Base-by-base conservation (phyloP, 495 filamentous ascomycete species). In the Recurvomyces mirabilis region DNA sequence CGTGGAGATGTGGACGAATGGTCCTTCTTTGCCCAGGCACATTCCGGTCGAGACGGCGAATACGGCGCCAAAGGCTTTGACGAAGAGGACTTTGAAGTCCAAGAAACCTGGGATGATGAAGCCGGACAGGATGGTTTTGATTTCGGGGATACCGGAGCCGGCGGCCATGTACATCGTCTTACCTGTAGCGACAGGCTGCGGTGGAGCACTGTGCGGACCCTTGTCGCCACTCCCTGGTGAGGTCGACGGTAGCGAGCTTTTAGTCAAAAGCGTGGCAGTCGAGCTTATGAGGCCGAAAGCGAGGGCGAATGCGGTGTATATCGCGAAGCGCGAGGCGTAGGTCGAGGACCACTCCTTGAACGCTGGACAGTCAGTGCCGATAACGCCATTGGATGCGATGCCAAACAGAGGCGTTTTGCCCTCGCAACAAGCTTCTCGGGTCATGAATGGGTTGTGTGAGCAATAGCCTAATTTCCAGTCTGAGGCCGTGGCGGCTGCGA, bases 1-100 rank as follows among this genome's bases (percentile, higher is more conserved):
- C 2, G 71, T 69, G 5, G 68, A 69, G 14, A 77, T 77, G 49
- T 77, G 73, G 1, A 77, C 73, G 44, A 77, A 77, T 1, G 73
- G 73, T 0, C 73, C 73, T 63, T 76, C 73, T 61, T 76, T 77
- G 1, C 73, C 73, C 17, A 76, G 57, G 50, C 69, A 75, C 69
- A 77, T 70, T 10, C 71, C 71, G 12, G 71, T 73, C 1, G 72
- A 60, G 1, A 77, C 73, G 0, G 72, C 72, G 41, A 77, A 74
- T 29, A 69, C 56, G 17, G 71, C 64, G 14, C 73, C 73, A n/a
- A 75, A 59, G 5, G 66, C 73, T 59, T 77, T 76, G 32, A 75
- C 64, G 21, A 70, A 19, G 15, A 77, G 63, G 14, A 77, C 70
- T 43, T 72, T 72, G 43, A 70, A 56, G 44, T 69, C 65, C 13